Conservation (phyloP, 2,329 filamentous ascomycete species). For the Thielaviopsis punctulata region DNA sequence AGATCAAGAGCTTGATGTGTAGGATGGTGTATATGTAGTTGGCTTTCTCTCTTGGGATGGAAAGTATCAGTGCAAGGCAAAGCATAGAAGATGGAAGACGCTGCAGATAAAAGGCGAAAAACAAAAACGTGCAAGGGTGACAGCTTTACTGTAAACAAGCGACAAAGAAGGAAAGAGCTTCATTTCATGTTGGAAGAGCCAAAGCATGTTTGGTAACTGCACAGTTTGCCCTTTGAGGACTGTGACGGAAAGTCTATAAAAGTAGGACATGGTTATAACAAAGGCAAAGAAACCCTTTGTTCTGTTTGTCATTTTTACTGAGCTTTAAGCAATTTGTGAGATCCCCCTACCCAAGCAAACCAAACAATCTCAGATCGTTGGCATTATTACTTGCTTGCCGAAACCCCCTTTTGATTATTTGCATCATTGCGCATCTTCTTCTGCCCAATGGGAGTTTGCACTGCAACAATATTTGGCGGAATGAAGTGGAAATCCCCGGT, state of each 20-base stretch:
- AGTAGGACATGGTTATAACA: background rate
- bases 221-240: background rate
- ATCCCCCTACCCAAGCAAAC: background rate
- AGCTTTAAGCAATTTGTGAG: background rate
- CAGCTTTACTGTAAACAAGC: background rate
- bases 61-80: no score
- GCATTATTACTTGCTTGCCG: background rate
- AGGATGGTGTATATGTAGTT: no score
- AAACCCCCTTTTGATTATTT: background rate
- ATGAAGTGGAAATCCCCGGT: conserved; percentile 16
- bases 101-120: background rate
- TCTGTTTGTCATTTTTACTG: background rate
- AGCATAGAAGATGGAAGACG: no score
- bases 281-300: background rate
- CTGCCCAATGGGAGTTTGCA: conserved; percentile 21
- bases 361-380: no score
- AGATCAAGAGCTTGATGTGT: no score
- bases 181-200: no score
- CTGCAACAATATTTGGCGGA: conserved; percentile 20
- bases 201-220: background rate
- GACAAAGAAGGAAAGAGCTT: background rate
- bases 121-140: background rate
- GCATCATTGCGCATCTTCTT: conserved; percentile 15
- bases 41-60: no score
- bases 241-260: background rate